A percentile compares a stretch with the other conserved stretches of the same genome.
These are phyloP conservation scores for Dryas drummondii DNA, from an alignment of 306 rosid genomes.

Conservation along the genomic window DNA sequence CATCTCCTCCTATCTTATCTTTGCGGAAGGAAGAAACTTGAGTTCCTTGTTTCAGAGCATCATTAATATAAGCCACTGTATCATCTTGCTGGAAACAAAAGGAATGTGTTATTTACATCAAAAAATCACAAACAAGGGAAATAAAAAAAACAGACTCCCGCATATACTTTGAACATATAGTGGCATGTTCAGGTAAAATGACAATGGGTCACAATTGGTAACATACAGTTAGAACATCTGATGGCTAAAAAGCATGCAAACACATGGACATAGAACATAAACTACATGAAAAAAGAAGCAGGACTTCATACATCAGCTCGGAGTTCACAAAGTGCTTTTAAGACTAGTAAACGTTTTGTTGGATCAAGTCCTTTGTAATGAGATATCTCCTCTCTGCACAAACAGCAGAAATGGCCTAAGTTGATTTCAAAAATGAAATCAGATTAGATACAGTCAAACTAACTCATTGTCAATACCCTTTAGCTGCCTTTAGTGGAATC, in stretches of 20 bases:
- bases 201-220: background rate
- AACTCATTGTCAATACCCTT: constrained; percentile 52
- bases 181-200: background rate
- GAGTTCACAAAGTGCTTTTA: constrained; percentile 90
- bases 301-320: constrained; percentile 63
- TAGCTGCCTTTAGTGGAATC: constrained; percentile 67
- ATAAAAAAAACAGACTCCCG: background rate
- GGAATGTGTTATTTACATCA: constrained; percentile 5
- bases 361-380: constrained; percentile 73
- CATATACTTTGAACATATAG: background rate
- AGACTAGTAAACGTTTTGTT: constrained; percentile 53
- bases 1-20: constrained; percentile 63
- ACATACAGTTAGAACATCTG: background rate
- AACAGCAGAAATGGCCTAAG: constrained; percentile 26
- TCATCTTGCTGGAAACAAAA: constrained; percentile 74
- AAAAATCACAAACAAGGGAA: constrained; percentile 16
- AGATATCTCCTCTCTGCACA: constrained; percentile 76
- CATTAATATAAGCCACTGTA: constrained; percentile 58
- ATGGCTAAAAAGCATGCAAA: background rate
- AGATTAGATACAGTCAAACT: background rate
- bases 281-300: background rate
- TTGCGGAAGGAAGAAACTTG: constrained; percentile 62
- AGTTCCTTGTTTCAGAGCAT: constrained; percentile 72
- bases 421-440: background rate
- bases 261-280: background rate